Base-by-base conservation (phyloP, 2,329 filamentous ascomycete species). In the Pezicula neosporulosa region DNA sequence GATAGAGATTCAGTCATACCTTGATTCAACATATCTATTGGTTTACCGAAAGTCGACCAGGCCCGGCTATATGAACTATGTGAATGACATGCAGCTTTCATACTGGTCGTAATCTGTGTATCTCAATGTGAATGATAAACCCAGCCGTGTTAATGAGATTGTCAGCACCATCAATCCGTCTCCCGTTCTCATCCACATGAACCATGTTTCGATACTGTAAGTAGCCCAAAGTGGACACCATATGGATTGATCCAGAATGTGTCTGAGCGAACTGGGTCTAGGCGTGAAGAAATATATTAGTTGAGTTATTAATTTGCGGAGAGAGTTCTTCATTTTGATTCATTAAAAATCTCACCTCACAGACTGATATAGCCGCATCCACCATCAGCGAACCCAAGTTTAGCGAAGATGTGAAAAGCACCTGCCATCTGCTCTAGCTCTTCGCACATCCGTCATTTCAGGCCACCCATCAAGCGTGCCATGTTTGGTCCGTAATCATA, bases 151-250 rank as follows among this genome's bases (percentile, higher is more conserved):
- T 53, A 47, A 45, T 83, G 49, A 85, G 49, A 36, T 21, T 30
- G 27, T 24, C 21, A 44, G 43, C 24, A 68, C 70, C 37, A 75
- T 66, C 18, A 75, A 68, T 38, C 71, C 59, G 28, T 30, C 10
- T 30, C 10, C 74, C 75, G 10, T 68, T 48, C 39, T 73, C 65
- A 52, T 74, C 65, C 4, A 77, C 70, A 9, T 65, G 66, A 30
- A 77, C 72, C 42, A 78, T 65, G 55, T 78, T 78, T 74, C 5
- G 66, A 70, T n/a, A 69, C 70, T 45, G 66, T 74, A 30, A 77
- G 66, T 24, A 48, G 39, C n/a, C 37, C 41, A 27, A 56, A 58
- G 28, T 52, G 45, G 28, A 53, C 44, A 5, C 46, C 51, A 8
- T 46, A 48, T 19, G 56, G 55, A 41, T 55, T 60, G 15, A 55